Evolutionary conservation across 768 basidiomycete genomes (phyloP).

Genomic region (Leucogyrophana mollusca): DNA sequence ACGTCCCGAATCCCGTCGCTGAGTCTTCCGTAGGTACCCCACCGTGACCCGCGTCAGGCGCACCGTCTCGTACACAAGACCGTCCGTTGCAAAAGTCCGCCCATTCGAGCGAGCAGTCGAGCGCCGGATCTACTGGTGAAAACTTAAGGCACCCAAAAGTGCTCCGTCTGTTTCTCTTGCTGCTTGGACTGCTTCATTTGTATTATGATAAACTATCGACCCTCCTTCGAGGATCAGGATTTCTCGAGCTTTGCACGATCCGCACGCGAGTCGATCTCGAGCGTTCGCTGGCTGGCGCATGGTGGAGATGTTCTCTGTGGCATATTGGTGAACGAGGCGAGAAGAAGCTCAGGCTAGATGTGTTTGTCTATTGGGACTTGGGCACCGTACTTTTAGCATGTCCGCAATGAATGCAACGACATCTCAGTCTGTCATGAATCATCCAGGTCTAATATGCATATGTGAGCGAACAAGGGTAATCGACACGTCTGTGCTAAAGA

Average conservation of each 20-base stretch:
- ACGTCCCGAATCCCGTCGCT: conserved; percentile 1
- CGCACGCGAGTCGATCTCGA: conserved; percentile 7
- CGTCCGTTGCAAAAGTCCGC: conserved; percentile 44
- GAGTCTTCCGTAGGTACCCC: conserved; percentile 56
- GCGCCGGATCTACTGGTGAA: conserved; percentile 75
- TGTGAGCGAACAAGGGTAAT: conserved; percentile 1
- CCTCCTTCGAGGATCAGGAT: conserved; percentile 34
- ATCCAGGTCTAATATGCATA: conserved; percentile 1
- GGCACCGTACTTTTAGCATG: conserved; percentile 9
- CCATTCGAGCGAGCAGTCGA: conserved; percentile 76
- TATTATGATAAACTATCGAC: conserved; percentile 28
- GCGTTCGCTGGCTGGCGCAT: conserved; percentile 5
- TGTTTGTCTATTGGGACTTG: conserved; percentile 17
- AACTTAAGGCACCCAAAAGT: background rate
- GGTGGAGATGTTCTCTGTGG: background rate
- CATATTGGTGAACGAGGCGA: too few species aligned
- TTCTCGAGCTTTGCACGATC: conserved; percentile 40
- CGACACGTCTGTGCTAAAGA: conserved; percentile 4
- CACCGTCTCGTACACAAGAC: conserved; percentile 60
- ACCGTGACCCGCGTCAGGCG: conserved; percentile 75
- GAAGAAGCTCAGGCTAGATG: conserved; percentile 5
- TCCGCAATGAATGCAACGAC: conserved; percentile 10
- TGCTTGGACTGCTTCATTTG: conserved; percentile 22
- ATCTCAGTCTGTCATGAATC: conserved; percentile 3
- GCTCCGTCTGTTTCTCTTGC: conserved; percentile 4